Evolutionary conservation across 305 asterid species (phyloP).

Genomic region (Nicotiana rustica): DNA sequence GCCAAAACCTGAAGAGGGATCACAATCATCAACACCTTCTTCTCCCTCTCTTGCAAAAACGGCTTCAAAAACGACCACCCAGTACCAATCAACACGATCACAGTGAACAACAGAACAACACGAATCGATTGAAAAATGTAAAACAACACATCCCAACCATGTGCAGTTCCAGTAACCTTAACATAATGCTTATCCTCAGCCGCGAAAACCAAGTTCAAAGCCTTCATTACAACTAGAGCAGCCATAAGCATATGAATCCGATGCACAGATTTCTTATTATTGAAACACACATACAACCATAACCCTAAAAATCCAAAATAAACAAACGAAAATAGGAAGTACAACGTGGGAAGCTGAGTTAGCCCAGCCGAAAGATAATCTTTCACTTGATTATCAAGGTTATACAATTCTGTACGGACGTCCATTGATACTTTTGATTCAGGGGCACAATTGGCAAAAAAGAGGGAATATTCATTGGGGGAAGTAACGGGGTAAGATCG

Average conservation of each 20-base stretch:
- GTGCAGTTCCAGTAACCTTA: conserved; percentile 93
- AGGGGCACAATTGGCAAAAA: conserved; percentile 85
- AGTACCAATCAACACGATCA: conserved; percentile 88
- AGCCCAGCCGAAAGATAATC: conserved; percentile 88
- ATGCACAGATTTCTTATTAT: conserved; percentile 67
- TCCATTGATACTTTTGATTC: conserved; percentile 75
- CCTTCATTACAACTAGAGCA: conserved; percentile 73
- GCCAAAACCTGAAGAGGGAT: conserved; percentile 93
- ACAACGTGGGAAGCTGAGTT: conserved; percentile 70
- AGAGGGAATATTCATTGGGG: conserved; percentile 78
- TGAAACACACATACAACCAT: conserved; percentile 63
- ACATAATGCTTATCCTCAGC: conserved; percentile 95
- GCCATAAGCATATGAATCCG: conserved; percentile 91
- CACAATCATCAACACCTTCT: conserved; percentile 92
- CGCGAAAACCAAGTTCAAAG: conserved; percentile 80
- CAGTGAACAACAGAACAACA: conserved; percentile 83
- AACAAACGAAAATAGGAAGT: conserved; percentile 64
- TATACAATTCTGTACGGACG: conserved; percentile 77
- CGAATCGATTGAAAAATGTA: conserved; percentile 86
- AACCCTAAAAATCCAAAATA: conserved; percentile 64
- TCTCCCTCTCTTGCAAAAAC: conserved; percentile 91
- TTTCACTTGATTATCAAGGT: conserved; percentile 65
- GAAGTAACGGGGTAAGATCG: conserved; percentile 64
- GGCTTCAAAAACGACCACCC: conserved; percentile 99
- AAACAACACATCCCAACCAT: conserved; percentile 95